Evolutionary conservation across 208 protist species (phyloP), one percentile per base, ranked within the genome.

Genomic region (Wallacemonas sp.): DNA sequence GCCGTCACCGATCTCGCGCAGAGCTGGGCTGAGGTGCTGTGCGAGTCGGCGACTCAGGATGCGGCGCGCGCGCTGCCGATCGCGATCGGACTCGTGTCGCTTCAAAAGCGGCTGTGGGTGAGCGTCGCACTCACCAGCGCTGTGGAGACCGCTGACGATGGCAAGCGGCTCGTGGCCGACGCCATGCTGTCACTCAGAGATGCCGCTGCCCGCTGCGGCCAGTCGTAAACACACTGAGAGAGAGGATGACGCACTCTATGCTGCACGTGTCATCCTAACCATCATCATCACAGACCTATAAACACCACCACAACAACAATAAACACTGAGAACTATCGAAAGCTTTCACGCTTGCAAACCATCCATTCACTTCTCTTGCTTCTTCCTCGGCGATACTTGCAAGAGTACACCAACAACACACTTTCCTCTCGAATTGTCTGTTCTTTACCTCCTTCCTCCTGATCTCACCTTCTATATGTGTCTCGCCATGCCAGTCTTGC

Each of bases 1-100:
- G 65, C 75, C 32, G 87, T 74, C 9, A 44, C 33, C 36, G 52
- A 58, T 38, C 72, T 93, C 26, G 80, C 75, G 32, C n/a, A 46
- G 48, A 41, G n/a, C 14, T 85, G 70, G 74, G 21, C 48, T 19
- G 24, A 69, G 14, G 27, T 73, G 19, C 61, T 77, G 48, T 27
- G 11, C 32, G 33, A 61, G 43, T 55, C n/a, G 17, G 39, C 16
- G 23, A 12, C 54, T 17, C 34, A 11, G 9, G 5, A 33, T 9
- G 2, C 41, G 16, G 8, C 5, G 6, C 17, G 23, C n/a, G 29
- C 27, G 3, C 32, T 63, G 19, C 24, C 23, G 1, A 23, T 67
- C 2, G 19, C 32, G 32, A 52, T 73, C 11, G 36, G 68, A 1
- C 16, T 73, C 1, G 47, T 54, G 16, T 33, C 52, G 16, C n/a